Base-by-base conservation (phyloP, 2,329 filamentous ascomycete genomes). In the Penicillium sp. region DNA sequence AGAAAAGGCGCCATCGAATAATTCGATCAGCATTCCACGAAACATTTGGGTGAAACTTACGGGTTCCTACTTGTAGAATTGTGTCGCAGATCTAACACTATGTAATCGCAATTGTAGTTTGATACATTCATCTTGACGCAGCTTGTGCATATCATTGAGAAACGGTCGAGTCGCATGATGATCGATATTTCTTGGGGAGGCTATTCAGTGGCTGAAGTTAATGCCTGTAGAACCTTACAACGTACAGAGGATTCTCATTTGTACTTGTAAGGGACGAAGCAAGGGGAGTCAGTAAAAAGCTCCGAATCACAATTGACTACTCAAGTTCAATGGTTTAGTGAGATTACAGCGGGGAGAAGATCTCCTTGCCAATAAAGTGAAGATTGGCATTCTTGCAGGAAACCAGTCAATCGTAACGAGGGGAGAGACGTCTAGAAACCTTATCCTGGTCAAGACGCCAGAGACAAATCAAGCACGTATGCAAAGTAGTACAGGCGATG, bases 111-210 rank as follows among this genome's bases (percentile, higher is more conserved):
- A 18, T 31, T 21, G 22, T 29, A 29, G 10, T 34, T 24, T 24
- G 48, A 49, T 55, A n/a, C 27, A 49, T 55, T 14, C 27, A 40
- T 45, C 46, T 41, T 50, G 45, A 43, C 48, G 43, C 43, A 41
- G 38, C 41, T 39, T 38, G 31, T 32, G 27, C 44, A 48, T 52
- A 40, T 48, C 38, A 59, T 58, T 54, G 21, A 47, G 50, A 61
- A 63, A 63, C 60, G 60, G 60, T 53, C 50, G 50, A 59, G 50
- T 61, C 56, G 56, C 60, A 63, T 62, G 53, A 54, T 21, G 34
- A 52, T 48, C 29, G 29, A 48, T 47, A 48, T 13, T 29, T 11
- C 22, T 7, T 46, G 48, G 34, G 45, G 45, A 22, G 32, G 36
- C 13, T 22, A 46, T 38, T n/a, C 45, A 60, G 53, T 57, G 54